Evolutionary conservation across 164 flowering plant genomes (phyloP), one percentile per base, ranked within the genome.

Genomic region (Vitis rotundifolia): DNA sequence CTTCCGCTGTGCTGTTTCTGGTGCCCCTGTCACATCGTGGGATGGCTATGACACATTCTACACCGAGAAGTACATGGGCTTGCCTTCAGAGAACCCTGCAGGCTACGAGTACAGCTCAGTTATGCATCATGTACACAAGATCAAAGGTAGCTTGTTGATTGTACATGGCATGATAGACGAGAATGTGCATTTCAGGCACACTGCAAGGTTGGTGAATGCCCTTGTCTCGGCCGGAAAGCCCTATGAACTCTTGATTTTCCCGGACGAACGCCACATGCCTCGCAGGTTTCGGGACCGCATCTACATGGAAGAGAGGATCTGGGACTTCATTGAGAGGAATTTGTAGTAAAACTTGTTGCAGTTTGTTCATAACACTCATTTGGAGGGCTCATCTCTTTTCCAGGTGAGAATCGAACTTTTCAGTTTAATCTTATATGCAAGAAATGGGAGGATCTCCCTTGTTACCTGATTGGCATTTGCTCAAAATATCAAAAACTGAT

Each of bases 131-230:
- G 87, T 90, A 12, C 65, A 74, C 49, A 85, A 84, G 16, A 71
- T 91, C 68, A 84, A 83, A 62, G 98, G 98, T 3, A 91, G 71
- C 69, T 68, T 95, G 80, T 62, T 95, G 68, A 77, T 92, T 22
- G 94, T 95, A 63, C 98, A 95, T 72, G 99, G 98, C 22, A 91
- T 95, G 97, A 93, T 93, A 9, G 98, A 95, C 22, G 99, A 95
- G 54, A 95, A 95, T 63, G 97, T 95, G 61, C 99, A 95, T 68
- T 95, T 95, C 59, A 78, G 99, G 77, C 99, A 95, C 85, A 92
- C 99, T 0, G 98, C 98, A 13, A 85, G 99, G 83, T 93, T 92
- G 31, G 82, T 95, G 51, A 91, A 90, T 73, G 96, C 97, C 9
- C 75, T 95, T 3, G 82, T 90, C 15, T 83, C 75, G 3, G 96